Evolutionary conservation across 352 stramenopile species (phyloP).

Genomic region (Globisporangium iwayamae): DNA sequence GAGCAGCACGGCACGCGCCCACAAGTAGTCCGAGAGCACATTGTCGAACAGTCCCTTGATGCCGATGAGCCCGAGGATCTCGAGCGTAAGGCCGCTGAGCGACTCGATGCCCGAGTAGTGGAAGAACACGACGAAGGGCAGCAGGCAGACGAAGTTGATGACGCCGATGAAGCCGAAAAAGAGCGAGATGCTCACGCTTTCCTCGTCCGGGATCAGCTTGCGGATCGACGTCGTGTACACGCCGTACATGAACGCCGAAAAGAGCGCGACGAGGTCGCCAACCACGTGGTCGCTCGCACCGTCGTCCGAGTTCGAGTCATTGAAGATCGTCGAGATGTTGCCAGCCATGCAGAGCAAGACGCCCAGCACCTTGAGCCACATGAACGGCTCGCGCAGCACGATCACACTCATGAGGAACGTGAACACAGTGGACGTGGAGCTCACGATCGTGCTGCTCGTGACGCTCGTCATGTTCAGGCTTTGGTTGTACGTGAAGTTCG

Average conservation of each 20-base stretch:
- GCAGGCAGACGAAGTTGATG: constrained; percentile 80
- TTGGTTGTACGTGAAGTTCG: constrained; percentile 94
- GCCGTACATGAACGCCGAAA: constrained; percentile 90
- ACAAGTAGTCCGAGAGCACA: constrained; percentile 95
- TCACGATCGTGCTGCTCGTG: constrained; percentile 94
- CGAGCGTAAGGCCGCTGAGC: constrained; percentile 51
- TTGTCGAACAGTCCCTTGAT: constrained; percentile 94
- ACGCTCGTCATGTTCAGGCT: constrained; percentile 92
- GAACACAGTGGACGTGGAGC: constrained; percentile 92
- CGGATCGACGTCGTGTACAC: constrained; percentile 92
- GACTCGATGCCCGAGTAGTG: constrained; percentile 71
- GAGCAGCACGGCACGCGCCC: constrained; percentile 92
- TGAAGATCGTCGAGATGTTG: constrained; percentile 85
- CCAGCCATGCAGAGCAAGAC: constrained; percentile 88
- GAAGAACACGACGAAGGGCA: constrained; percentile 57
- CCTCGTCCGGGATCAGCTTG: constrained; percentile 72
- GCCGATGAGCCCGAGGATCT: constrained; percentile 85
- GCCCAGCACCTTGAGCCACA: constrained; percentile 78
- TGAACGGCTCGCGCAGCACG: constrained; percentile 81
- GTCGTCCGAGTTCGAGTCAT: constrained; percentile 51
- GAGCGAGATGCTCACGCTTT: constrained; percentile 88
- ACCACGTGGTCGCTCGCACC: constrained; percentile 35
- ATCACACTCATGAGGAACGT: constrained; percentile 89
- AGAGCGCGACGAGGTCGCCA: constrained; percentile 65
- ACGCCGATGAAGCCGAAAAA: constrained; percentile 96